Conservation (phyloP, 1,284 basidiomycete species). For the Prillingera fragicola region DNA sequence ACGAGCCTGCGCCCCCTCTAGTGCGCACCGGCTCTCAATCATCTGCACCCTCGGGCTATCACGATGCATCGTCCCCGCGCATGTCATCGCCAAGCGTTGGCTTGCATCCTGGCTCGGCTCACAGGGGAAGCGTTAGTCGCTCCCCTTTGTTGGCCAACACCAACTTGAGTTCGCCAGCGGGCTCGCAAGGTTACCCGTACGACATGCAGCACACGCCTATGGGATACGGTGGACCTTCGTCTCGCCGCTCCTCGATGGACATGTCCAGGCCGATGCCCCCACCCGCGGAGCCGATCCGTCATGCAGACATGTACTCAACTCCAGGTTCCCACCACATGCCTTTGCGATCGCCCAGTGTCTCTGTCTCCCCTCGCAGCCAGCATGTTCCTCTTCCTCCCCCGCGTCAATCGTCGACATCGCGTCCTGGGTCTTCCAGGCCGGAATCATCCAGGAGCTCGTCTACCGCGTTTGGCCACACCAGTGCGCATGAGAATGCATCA, state of each 20-base stretch:
- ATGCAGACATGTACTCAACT: constrained; percentile 8
- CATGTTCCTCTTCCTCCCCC: constrained; percentile 18
- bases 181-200: constrained; percentile 1
- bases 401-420: constrained; percentile 16
- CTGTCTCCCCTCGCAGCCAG: constrained; percentile 34
- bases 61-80: constrained; percentile 6
- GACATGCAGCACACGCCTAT: neutral
- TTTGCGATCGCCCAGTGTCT: constrained; percentile 35
- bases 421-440: constrained; percentile 27
- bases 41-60: neutral
- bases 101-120: constrained; percentile 7
- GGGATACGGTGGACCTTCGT: constrained; percentile 6
- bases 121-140: constrained; percentile 1
- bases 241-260: constrained; percentile 13
- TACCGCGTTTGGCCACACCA: neutral
- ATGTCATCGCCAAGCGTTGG: constrained; percentile 8
- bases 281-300: constrained; percentile 23
- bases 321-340: constrained; percentile 14
- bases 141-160: constrained; percentile 10
- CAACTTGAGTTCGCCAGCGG: neutral
- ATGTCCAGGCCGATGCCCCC: constrained; percentile 29
- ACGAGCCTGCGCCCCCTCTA: constrained; percentile 17
- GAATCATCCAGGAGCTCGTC: constrained; percentile 6
- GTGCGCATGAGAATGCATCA: too few species aligned
- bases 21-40: constrained; percentile 5